These are phyloP conservation scores for Ganoderma multipileum DNA, from an alignment of 1,284 basidiomycete species.

Conservation along the genomic window DNA sequence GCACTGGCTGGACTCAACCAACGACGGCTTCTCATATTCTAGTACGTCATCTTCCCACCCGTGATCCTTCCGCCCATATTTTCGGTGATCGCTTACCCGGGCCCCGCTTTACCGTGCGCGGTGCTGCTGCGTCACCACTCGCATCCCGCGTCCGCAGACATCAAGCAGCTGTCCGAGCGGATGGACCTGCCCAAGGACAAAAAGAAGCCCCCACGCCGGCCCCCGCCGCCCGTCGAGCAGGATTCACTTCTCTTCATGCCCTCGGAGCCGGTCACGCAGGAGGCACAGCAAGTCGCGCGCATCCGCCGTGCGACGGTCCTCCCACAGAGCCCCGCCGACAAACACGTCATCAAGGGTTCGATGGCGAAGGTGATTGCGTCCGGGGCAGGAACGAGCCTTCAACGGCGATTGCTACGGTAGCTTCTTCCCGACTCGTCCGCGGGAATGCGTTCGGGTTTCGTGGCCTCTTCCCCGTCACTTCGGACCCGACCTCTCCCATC, in stretches of 20 bases:
- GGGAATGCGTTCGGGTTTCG: neutral
- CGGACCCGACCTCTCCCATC: neutral
- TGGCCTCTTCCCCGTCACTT: neutral
- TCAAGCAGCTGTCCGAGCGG: slow-evolving; percentile 26
- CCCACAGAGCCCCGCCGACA: slow-evolving; percentile 50
- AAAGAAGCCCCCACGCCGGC: slow-evolving; percentile 17
- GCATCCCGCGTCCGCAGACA: slow-evolving; percentile 16
- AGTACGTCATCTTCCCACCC: slow-evolving; percentile 42
- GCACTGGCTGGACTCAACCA: slow-evolving; percentile 70
- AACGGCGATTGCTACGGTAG: slow-evolving; percentile 26
- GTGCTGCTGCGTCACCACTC: slow-evolving; percentile 16
- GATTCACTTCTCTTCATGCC: slow-evolving; percentile 25
- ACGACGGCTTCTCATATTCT: slow-evolving; percentile 61
- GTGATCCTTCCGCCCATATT: neutral
- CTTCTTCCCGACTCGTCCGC: neutral
- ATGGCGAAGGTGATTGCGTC: slow-evolving; percentile 57
- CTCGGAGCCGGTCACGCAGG: slow-evolving; percentile 44
- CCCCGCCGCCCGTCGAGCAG: slow-evolving; percentile 16
- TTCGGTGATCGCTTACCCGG: neutral
- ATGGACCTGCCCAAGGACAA: slow-evolving; percentile 24
- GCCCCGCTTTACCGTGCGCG: neutral
- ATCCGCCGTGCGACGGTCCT: slow-evolving; percentile 48
- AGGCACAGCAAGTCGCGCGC: slow-evolving; percentile 47
- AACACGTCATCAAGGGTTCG: slow-evolving; percentile 59
- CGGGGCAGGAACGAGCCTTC: slow-evolving; percentile 28